phyloP scores from a whole-genome alignment of 495 filamentous ascomycete genomes.

The Annulohypoxylon maeteangense region DNA sequence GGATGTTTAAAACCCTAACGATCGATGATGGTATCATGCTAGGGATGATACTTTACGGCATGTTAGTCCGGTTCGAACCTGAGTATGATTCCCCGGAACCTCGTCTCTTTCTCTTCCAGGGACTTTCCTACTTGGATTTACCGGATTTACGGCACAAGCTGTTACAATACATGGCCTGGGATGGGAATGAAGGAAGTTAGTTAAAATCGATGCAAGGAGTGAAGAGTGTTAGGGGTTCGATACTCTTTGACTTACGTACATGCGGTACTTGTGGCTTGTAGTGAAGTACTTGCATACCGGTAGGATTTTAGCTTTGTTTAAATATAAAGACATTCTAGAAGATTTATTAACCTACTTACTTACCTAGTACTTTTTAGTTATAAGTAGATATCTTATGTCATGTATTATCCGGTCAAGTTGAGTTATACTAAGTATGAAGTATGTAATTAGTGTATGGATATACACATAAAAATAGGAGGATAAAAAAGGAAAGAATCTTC shows the following conservation, averaged over 20 bases:
- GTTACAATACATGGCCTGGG: neutral
- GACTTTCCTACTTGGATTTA: neutral
- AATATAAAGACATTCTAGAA: no score
- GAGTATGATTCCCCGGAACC: neutral
- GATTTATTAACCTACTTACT: no score
- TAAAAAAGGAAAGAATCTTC: neutral
- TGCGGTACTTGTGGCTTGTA: neutral
- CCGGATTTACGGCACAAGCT: neutral
- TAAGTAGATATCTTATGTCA: no score
- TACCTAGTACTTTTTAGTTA: no score
- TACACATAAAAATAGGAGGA: neutral
- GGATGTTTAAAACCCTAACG: neutral
- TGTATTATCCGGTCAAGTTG: neutral
- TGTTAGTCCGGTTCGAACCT: neutral
- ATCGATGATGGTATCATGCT: neutral
- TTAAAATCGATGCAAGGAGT: slow-evolving; percentile 3
- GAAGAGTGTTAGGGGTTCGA: neutral
- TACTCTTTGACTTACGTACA: neutral
- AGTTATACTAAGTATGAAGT: no score
- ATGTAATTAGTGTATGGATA: neutral
- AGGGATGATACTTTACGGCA: slow-evolving; percentile 1
- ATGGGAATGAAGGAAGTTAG: neutral
- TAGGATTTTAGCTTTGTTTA: no score
- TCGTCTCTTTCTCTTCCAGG: neutral
- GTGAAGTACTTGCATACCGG: neutral